Evolutionary conservation across 2,329 filamentous ascomycete genomes (phyloP).

Genomic region (Nannizzia gypsea): DNA sequence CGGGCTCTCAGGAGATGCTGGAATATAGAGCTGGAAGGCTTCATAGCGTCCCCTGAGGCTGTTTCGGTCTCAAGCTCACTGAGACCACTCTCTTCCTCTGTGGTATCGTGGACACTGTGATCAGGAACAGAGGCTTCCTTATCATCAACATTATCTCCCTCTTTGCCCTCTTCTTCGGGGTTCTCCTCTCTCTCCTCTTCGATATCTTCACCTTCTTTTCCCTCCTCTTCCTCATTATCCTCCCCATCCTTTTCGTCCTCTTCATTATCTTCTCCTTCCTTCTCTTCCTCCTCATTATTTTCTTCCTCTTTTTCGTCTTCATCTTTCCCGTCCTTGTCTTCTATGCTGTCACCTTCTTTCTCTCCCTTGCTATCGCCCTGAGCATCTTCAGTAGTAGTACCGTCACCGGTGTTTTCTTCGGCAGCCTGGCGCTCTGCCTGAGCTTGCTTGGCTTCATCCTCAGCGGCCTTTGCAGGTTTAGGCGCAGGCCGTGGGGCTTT

Average conservation of each 20-base stretch:
- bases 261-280: neutral
- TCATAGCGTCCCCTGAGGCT: constrained; percentile 4
- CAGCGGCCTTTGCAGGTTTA: constrained; percentile 7
- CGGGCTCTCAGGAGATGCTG: constrained; percentile 10
- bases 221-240: neutral
- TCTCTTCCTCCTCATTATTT: neutral
- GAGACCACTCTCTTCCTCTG: constrained; percentile 58
- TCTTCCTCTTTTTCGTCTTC: neutral
- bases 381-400: neutral
- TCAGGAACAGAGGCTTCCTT: constrained; percentile 33
- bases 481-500: constrained; percentile 19
- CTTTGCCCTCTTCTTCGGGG: constrained; percentile 34
- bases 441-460: constrained; percentile 9
- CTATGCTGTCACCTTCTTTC: neutral
- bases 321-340: neutral
- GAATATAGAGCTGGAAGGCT: constrained; percentile 7
- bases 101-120: constrained; percentile 52
- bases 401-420: neutral
- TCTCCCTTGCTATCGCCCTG: neutral
- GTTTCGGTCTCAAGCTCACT: constrained; percentile 50
- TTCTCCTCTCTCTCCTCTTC: constrained; percentile 29
- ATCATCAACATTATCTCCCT: constrained; percentile 26
- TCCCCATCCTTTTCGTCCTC: neutral
- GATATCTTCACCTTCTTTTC: constrained; percentile 17
- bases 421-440: neutral